Percentiles rank a stretch among this genome's conserved stretches.
These are phyloP conservation scores for Leccinum huronense DNA, from an alignment of 1,284 basidiomycete genomes.

Conservation along the genomic window DNA sequence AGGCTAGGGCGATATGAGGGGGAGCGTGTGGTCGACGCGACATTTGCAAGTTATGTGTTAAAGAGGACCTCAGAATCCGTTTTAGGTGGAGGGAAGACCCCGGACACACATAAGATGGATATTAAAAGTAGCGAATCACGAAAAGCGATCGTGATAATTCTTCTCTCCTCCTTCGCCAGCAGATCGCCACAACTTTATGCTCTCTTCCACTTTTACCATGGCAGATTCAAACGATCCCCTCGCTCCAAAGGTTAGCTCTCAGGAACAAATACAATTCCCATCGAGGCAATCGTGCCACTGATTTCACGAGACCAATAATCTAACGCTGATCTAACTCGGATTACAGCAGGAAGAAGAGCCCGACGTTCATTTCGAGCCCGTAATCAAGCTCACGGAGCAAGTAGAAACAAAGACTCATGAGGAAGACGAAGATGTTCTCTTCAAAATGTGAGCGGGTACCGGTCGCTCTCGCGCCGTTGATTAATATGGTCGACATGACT, in stretches of 20 bases:
- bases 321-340: constrained; percentile 30
- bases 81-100: constrained; percentile 25
- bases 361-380: constrained; percentile 94
- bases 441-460: constrained; percentile 84
- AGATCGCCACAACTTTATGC: constrained; percentile 6
- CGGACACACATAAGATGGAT: constrained; percentile 25
- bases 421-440: constrained; percentile 90
- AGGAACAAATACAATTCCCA: constrained; percentile 10
- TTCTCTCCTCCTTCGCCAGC: constrained; percentile 35
- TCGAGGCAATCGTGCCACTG: constrained; percentile 35
- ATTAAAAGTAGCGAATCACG: constrained; percentile 11
- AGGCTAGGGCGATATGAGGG: constrained; percentile 32
- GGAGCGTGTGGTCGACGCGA: constrained; percentile 14
- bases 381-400: constrained; percentile 95
- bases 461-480: constrained; percentile 15
- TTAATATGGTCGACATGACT: constrained; percentile 18
- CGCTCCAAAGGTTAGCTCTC: constrained; percentile 59
- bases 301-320: constrained; percentile 24
- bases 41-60: constrained; percentile 20
- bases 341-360: constrained; percentile 72
- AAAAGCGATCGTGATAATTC: constrained; percentile 32
- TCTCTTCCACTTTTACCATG: constrained; percentile 43
- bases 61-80: constrained; percentile 4
- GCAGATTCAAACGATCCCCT: constrained; percentile 63
- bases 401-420: constrained; percentile 95